Percentiles rank a stretch among this genome's conserved stretches.
phyloP scores from a whole-genome alignment of 1,284 basidiomycete genomes.

The Kwoniella shivajii region DNA sequence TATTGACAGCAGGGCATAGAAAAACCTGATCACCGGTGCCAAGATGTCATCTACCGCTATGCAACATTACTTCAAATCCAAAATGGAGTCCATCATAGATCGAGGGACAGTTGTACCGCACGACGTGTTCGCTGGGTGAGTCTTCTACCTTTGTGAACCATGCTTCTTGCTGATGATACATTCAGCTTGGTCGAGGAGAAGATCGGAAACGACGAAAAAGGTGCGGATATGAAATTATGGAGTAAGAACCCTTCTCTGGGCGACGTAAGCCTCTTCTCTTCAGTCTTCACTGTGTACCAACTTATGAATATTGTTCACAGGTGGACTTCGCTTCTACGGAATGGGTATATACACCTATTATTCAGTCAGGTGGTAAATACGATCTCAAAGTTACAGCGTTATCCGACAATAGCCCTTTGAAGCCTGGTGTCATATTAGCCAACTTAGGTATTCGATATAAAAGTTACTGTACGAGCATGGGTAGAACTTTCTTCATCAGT shows the following conservation, averaged over 20 bases:
- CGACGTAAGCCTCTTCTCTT: constrained; percentile 60
- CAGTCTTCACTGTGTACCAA: not conserved
- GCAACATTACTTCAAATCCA: constrained; percentile 80
- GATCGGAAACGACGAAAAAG: constrained; percentile 82
- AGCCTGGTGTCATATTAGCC: constrained; percentile 87
- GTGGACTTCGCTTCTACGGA: constrained; percentile 86
- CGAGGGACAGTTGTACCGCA: constrained; percentile 87
- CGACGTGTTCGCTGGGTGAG: constrained; percentile 68
- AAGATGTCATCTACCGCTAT: constrained; percentile 83
- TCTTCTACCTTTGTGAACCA: not conserved
- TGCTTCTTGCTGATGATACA: not conserved
- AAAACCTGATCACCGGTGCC: constrained; percentile 72
- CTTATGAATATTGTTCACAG: constrained; percentile 54
- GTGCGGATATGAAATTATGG: constrained; percentile 87
- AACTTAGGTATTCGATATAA: constrained; percentile 90
- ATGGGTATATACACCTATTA: constrained; percentile 92
- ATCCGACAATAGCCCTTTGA: constrained; percentile 79
- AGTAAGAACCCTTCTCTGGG: constrained; percentile 70
- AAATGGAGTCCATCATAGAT: constrained; percentile 88
- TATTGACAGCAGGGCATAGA: constrained; percentile 57
- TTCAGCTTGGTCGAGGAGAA: constrained; percentile 64
- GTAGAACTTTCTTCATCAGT: constrained; percentile 91
- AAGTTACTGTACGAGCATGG: constrained; percentile 88
- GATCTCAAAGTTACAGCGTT: constrained; percentile 85
- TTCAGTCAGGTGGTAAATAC: constrained; percentile 91